Percentiles rank a stretch among this genome's conserved stretches.
These are phyloP conservation scores for Linnemannia zychae DNA, from an alignment of 192 early-diverging fungal genomes.

Conservation along the genomic window DNA sequence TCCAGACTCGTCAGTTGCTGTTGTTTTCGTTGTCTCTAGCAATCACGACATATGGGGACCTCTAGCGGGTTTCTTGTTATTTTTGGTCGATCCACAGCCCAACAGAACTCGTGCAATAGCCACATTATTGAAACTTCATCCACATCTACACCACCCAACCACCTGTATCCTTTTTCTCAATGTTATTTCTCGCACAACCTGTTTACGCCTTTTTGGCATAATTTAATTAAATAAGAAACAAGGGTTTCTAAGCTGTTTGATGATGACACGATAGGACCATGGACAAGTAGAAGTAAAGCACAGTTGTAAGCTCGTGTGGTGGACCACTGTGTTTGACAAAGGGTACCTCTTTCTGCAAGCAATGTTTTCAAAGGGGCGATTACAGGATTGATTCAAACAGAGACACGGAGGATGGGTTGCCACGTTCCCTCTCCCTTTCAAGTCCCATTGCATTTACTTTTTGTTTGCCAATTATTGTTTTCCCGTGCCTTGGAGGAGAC, in stretches of 20 bases:
- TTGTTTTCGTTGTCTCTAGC: not conserved
- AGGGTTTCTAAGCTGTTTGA: not conserved
- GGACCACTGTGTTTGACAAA: no score
- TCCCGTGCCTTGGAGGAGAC: not conserved
- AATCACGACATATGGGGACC: not conserved
- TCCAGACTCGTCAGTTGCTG: not conserved
- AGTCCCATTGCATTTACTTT: not conserved
- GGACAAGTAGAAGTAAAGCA: not conserved
- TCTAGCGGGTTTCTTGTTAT: not conserved
- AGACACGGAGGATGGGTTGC: not conserved
- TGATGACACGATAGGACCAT: not conserved
- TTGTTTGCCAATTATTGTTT: not conserved
- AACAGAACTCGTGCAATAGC: not conserved
- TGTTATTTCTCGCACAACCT: not conserved
- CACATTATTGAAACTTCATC: not conserved
- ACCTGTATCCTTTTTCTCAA: not conserved
- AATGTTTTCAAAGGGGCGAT: not conserved
- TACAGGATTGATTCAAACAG: not conserved
- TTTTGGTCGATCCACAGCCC: constrained; percentile 8
- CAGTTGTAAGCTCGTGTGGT: not conserved
- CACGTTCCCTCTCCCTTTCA: not conserved
- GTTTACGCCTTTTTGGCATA: constrained; percentile 3
- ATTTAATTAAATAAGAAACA: not conserved
- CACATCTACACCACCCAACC: not conserved
- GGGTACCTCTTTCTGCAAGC: no score